Evolutionary conservation across 176 grass and related monocot genomes (phyloP).

Genomic region (Oropetium thomaeum): DNA sequence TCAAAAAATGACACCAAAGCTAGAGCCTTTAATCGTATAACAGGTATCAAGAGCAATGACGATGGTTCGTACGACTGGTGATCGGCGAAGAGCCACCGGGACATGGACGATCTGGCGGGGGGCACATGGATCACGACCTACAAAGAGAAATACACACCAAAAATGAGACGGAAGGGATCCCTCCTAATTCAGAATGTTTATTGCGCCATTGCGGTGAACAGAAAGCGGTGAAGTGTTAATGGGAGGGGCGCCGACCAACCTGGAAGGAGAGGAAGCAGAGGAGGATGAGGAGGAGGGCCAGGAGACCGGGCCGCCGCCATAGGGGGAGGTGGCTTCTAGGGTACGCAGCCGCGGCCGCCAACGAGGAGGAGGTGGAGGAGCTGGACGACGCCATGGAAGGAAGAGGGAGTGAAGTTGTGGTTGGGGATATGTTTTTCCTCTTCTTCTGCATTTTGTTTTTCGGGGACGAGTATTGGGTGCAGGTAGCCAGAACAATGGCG

Average conservation of each 20-base stretch:
- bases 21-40: not conserved
- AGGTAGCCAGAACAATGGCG: not conserved
- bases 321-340: not conserved
- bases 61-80: constrained; percentile 42
- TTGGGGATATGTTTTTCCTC: not conserved
- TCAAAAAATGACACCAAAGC: not conserved
- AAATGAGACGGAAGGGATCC: not conserved
- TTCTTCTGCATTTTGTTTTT: not conserved
- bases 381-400: constrained; percentile 32
- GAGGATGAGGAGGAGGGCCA: constrained; percentile 23
- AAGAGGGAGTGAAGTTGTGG: not conserved
- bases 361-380: constrained; percentile 12
- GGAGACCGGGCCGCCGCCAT: constrained; percentile 20
- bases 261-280: constrained; percentile 47
- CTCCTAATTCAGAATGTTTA: not conserved
- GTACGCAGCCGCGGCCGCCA: constrained; percentile 3
- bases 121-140: constrained; percentile 61
- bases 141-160: not conserved
- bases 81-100: constrained; percentile 43
- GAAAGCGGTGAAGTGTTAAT: not conserved
- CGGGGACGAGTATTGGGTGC: constrained; percentile 15
- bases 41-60: not conserved
- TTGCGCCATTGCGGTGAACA: not conserved
- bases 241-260: not conserved
- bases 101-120: constrained; percentile 47